Conservation (phyloP, 2,329 filamentous ascomycete species). For the Trichoderma cornu-damae region DNA sequence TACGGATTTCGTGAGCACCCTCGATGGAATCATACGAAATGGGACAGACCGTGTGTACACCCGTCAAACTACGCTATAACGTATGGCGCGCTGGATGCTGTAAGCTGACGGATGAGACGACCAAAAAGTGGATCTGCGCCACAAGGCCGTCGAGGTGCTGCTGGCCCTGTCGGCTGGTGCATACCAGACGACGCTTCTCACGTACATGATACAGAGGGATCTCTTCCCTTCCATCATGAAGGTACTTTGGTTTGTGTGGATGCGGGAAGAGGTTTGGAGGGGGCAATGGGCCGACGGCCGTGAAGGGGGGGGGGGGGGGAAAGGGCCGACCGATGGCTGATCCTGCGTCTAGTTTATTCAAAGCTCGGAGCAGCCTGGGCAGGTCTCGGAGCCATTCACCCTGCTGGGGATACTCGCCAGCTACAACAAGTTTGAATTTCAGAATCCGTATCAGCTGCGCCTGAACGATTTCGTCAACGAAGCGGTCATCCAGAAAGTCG, state of each 20-base stretch:
- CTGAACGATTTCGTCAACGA: constrained; percentile 96
- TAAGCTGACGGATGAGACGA: constrained; percentile 8
- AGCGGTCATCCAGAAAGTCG: constrained; percentile 73
- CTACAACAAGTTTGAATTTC: constrained; percentile 99
- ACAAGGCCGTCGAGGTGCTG: constrained; percentile 74
- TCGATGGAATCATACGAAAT: constrained; percentile 79
- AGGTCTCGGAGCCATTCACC: constrained; percentile 69
- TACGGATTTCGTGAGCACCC: constrained; percentile 75
- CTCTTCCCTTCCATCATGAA: constrained; percentile 94
- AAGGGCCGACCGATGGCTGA: no score
- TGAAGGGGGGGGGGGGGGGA: no score
- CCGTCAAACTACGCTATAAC: no score
- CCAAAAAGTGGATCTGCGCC: constrained; percentile 65
- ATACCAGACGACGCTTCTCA: constrained; percentile 89
- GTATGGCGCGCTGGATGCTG: constrained; percentile 25
- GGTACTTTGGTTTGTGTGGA: constrained; percentile 57
- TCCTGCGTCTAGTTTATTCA: constrained; percentile 72
- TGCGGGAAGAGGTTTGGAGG: neutral
- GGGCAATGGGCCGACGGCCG: neutral
- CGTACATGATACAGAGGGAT: constrained; percentile 92
- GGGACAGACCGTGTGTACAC: constrained; percentile 59
- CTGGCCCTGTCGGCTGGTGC: constrained; percentile 86
- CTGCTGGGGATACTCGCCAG: constrained; percentile 85
- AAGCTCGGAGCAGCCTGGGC: constrained; percentile 61
- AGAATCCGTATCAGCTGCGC: constrained; percentile 89